phyloP scores from a whole-genome alignment of 2,329 filamentous ascomycete genomes.

The Fusarium nurragi region DNA sequence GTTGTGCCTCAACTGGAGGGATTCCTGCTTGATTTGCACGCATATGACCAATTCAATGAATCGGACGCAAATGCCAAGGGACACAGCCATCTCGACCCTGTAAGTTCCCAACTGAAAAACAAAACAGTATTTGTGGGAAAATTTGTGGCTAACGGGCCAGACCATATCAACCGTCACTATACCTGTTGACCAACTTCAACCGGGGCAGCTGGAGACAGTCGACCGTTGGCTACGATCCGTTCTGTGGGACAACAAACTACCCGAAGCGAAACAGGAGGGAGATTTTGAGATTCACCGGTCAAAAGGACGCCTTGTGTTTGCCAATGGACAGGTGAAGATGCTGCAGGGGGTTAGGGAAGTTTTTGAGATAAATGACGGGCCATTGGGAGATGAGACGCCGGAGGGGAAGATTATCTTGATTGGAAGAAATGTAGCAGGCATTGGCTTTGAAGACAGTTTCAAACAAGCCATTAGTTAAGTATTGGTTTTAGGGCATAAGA shows the following conservation, averaged over 20 bases:
- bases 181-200: constrained; percentile 67
- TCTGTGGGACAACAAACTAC: constrained; percentile 81
- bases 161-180: constrained; percentile 87
- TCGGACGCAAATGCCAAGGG: constrained; percentile 78
- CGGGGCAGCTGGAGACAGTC: constrained; percentile 68
- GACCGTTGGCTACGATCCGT: constrained; percentile 85
- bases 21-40: constrained; percentile 87
- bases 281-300: constrained; percentile 85
- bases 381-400: constrained; percentile 46
- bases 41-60: constrained; percentile 83
- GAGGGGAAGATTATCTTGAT: constrained; percentile 72
- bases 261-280: constrained; percentile 50
- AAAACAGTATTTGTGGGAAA: neutral
- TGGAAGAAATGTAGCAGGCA: constrained; percentile 63
- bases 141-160: constrained; percentile 53
- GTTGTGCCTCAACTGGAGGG: constrained; percentile 85
- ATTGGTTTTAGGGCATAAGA: neutral
- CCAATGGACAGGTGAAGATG: constrained; percentile 74
- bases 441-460: constrained; percentile 62
- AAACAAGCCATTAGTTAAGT: constrained; percentile 40
- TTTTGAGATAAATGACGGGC: constrained; percentile 85
- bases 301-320: constrained; percentile 79
- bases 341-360: constrained; percentile 93
- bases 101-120: constrained; percentile 53
- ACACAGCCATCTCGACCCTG: constrained; percentile 90